Percentiles rank a stretch among this genome's conserved stretches.
These are phyloP conservation scores for Fusarium zealandicum DNA, from an alignment of 2,329 filamentous ascomycete genomes.

Conservation along the genomic window DNA sequence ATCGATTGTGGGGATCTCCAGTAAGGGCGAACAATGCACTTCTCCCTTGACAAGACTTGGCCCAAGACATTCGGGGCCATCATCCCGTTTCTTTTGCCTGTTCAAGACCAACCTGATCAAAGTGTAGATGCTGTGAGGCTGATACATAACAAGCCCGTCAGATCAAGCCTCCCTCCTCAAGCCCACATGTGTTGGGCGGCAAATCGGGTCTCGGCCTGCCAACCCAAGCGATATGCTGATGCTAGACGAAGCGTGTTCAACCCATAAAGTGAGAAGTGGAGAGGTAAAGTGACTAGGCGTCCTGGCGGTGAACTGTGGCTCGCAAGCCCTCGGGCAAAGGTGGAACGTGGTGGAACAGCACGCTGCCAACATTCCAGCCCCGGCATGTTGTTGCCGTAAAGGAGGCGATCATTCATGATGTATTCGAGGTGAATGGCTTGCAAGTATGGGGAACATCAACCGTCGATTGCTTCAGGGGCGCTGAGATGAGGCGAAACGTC, in stretches of 20 bases:
- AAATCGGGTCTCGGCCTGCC: constrained; percentile 5
- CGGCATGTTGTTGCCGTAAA: neutral
- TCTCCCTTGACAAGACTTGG: constrained; percentile 25
- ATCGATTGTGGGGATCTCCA: constrained; percentile 1
- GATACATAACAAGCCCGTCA: constrained; percentile 18
- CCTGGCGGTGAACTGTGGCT: neutral
- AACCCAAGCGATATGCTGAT: constrained; percentile 14
- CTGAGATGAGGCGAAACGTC: neutral
- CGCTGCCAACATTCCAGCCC: constrained; percentile 16
- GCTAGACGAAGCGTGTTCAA: neutral
- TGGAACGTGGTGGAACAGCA: constrained; percentile 21
- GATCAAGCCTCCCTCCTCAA: constrained; percentile 1
- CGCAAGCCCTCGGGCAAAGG: neutral
- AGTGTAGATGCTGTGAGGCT: neutral
- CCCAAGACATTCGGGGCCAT: neutral
- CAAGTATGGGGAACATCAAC: neutral
- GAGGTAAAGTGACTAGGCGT: constrained; percentile 16
- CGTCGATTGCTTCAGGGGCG: neutral
- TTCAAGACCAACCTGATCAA: constrained; percentile 5
- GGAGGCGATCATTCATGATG: neutral
- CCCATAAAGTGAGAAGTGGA: neutral
- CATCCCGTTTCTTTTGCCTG: neutral
- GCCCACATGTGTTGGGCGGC: constrained; percentile 15
- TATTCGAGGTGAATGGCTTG: neutral
- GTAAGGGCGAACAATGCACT: constrained; percentile 1